Conservation (phyloP, 2,329 filamentous ascomycete species). For the Aspergillus bombycis region DNA sequence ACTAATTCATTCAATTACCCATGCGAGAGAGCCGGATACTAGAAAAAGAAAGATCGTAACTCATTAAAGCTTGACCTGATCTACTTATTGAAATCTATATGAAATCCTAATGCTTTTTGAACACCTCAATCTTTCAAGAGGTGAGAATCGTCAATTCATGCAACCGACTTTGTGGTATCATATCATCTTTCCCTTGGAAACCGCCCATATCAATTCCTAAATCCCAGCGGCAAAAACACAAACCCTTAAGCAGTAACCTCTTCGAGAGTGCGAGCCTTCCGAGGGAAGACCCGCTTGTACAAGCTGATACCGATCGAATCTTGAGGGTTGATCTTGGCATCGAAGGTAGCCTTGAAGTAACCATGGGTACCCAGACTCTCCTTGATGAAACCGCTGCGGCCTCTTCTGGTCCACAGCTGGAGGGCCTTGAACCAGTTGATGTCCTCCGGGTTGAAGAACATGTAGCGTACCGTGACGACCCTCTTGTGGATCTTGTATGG, state of each 20-base stretch:
- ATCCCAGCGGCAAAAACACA: conserved; percentile 6
- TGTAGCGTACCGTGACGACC: conserved; percentile 95
- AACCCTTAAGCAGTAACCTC: conserved; percentile 27
- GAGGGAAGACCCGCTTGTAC: conserved; percentile 84
- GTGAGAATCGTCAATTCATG: conserved; percentile 28
- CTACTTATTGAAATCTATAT: conserved; percentile 27
- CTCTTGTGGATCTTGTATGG: conserved; percentile 99
- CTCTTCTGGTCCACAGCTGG: conserved; percentile 89
- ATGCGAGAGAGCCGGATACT: not conserved
- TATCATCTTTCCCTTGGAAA: conserved; percentile 26
- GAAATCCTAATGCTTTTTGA: conserved; percentile 30
- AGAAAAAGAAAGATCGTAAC: conserved; percentile 29
- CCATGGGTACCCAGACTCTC: conserved; percentile 94
- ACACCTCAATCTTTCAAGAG: conserved; percentile 13
- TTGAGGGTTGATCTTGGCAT: conserved; percentile 92
- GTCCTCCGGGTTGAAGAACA: conserved; percentile 98
- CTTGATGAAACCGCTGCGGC: conserved; percentile 88
- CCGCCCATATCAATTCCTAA: not conserved
- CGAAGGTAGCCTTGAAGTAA: conserved; percentile 99
- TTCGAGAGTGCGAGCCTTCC: conserved; percentile 60
- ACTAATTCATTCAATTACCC: conserved; percentile 1
- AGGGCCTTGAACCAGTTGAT: conserved; percentile 97
- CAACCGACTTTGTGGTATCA: conserved; percentile 31
- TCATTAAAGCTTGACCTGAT: conserved; percentile 30
- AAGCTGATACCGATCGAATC: conserved; percentile 89